Base-by-base conservation (phyloP, 1,284 basidiomycete species). In the Fomitopsis schrenkii region DNA sequence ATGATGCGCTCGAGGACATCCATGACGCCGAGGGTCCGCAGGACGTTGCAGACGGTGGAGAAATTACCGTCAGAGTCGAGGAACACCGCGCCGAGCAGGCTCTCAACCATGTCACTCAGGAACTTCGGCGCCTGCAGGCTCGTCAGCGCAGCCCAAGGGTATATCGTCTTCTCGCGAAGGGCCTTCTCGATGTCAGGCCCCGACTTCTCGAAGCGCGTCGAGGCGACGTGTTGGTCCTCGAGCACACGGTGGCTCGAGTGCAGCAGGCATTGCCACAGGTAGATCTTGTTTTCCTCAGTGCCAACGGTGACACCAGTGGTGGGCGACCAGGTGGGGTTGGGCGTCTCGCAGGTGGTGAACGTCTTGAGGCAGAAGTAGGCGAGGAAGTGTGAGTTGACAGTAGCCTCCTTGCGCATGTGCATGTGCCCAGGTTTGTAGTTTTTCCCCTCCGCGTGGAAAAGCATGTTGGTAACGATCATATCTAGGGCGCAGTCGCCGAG, bases 81-180 rank as follows among this genome's bases (percentile, higher is more conserved):
- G 66, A 88, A 91, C 12, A 93, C 85, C 0, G 92, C 93, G 5
- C 94, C 94, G 30, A 96, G 77, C 26, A 94, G 68, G 58, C 89
- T 89, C 75, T 97, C 94, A 33, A 94, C 73, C 70, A 89, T 85
- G 73, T 93, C 90, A 65, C 86, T 88, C 66, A 91, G 78, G 69
- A 91, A 84, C 68, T 94, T 95, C 0, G 92, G 89, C 1, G 92
- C 88, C 70, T 93, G 88, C 56, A 91, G 78, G 36, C 84, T 80
- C 59, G 87, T 85, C 35, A 91, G 76, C 5, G 83, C 79, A 1
- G 86, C 85, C 88, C 88, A 91, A 0, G 89, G 89, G 67, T 85
- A 91, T 6, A 79, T 72, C 0, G 56, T 62, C 15, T 80, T 81
- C 0, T 71, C 68, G 36, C 63, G 63, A 41, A 90, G 65, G 0